phyloP scores from a whole-genome alignment of 2,329 filamentous ascomycete species.

The Penicillium sp. region DNA sequence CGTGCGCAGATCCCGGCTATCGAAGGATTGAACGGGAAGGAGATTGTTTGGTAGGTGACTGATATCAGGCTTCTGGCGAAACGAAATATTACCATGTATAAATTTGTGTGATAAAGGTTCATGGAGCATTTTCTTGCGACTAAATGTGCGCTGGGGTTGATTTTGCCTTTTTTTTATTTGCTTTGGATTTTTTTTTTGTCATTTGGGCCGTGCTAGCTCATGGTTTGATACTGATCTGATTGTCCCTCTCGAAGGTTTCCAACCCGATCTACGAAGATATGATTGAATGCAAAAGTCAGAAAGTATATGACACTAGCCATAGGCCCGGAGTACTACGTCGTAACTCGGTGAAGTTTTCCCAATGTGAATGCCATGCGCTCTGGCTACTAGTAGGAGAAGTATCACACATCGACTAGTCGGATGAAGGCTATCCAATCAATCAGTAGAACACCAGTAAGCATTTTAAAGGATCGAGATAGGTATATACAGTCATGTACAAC shows the following conservation, averaged over 20 bases:
- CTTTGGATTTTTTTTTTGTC: neutral
- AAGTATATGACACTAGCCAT: too few relatives aligned
- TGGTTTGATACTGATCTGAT: constrained; percentile 9
- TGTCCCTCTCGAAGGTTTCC: constrained; percentile 11
- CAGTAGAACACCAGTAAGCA: too few relatives aligned
- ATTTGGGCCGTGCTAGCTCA: constrained; percentile 4
- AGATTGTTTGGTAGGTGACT: constrained; percentile 37
- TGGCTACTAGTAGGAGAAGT: too few relatives aligned
- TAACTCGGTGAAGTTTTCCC: too few relatives aligned
- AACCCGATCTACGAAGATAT: constrained; percentile 17
- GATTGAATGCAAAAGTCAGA: too few relatives aligned
- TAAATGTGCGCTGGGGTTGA: neutral
- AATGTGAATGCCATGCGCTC: too few relatives aligned
- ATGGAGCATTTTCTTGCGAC: constrained; percentile 12
- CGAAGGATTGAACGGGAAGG: constrained; percentile 42
- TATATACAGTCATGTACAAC: neutral
- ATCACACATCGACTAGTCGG: too few relatives aligned
- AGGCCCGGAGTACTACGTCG: too few relatives aligned
- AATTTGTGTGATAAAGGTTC: constrained; percentile 20
- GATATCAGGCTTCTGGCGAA: neutral
- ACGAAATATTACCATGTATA: constrained; percentile 14
- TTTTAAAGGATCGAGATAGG: neutral
- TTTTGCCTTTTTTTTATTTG: neutral
- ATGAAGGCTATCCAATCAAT: too few relatives aligned
- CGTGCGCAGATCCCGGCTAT: constrained; percentile 40